Percentiles rank a stretch among this genome's conserved stretches.
phyloP scores from a whole-genome alignment of 257 asterid species.

The Pogostemon cablin region DNA sequence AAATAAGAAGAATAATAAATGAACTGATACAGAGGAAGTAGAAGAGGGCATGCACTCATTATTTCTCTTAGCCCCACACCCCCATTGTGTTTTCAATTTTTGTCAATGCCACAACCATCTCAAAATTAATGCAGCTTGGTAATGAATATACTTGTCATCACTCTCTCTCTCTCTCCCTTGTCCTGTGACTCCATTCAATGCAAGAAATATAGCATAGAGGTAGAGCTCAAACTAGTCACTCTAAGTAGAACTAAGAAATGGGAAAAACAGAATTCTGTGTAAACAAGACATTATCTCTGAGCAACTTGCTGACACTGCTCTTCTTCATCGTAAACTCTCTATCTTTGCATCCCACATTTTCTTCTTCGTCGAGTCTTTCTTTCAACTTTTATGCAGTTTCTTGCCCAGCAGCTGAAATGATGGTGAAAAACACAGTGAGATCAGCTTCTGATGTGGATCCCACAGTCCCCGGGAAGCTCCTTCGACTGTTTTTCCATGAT shows the following conservation, averaged over 20 bases:
- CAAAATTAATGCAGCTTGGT: constrained; percentile 48
- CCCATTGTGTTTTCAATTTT: constrained; percentile 21
- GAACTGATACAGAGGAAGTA: not conserved
- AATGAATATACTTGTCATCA: not conserved
- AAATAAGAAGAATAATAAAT: not conserved
- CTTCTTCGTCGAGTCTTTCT: constrained; percentile 45
- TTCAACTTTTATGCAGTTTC: constrained; percentile 58
- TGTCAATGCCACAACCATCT: constrained; percentile 35
- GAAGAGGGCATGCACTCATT: constrained; percentile 30
- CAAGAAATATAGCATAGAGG: constrained; percentile 23
- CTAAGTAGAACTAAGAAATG: constrained; percentile 34
- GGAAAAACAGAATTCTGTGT: constrained; percentile 32
- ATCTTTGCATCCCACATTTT: constrained; percentile 18
- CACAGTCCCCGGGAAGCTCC: constrained; percentile 72
- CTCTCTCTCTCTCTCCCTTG: not conserved
- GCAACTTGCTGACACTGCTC: constrained; percentile 31
- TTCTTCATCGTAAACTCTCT: constrained; percentile 23
- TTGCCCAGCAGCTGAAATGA: constrained; percentile 71
- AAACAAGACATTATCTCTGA: constrained; percentile 24
- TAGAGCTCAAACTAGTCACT: constrained; percentile 13
- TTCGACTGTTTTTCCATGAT: constrained; percentile 76
- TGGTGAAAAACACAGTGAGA: constrained; percentile 68
- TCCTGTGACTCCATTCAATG: not conserved
- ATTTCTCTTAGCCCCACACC: constrained; percentile 31
- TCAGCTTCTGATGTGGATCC: constrained; percentile 69